phyloP scores from a whole-genome alignment of 2,329 filamentous ascomycete species.

The Trichophyton rubrum region DNA sequence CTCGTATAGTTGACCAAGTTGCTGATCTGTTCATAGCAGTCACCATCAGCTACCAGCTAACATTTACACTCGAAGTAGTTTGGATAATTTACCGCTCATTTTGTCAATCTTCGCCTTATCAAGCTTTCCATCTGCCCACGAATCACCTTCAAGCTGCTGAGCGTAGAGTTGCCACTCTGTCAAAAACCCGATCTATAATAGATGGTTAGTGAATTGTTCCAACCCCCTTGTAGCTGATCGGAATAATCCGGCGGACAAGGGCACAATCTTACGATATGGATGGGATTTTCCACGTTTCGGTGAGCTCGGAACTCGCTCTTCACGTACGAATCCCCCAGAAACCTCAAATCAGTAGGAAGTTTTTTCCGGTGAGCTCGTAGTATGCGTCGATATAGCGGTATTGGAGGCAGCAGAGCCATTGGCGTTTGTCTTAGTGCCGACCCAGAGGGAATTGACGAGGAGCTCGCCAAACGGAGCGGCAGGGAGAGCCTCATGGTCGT shows the following conservation, averaged over 20 bases:
- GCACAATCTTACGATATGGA: conserved; percentile 58
- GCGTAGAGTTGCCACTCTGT: conserved; percentile 95
- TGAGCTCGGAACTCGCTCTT: conserved; percentile 87
- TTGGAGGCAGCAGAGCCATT: conserved; percentile 68
- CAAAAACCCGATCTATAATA: conserved; percentile 71
- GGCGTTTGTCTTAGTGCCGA: conserved; percentile 35
- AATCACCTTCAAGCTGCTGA: conserved; percentile 76
- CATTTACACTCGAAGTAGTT: background rate
- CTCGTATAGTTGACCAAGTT: conserved; percentile 86
- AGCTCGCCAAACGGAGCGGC: conserved; percentile 30
- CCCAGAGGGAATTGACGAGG: conserved; percentile 29
- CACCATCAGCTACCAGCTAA: background rate
- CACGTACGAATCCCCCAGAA: conserved; percentile 84
- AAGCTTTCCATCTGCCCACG: conserved; percentile 73
- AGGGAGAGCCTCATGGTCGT: conserved; percentile 24
- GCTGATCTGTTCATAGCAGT: conserved; percentile 54
- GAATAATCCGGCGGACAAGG: background rate
- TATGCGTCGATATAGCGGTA: conserved; percentile 78
- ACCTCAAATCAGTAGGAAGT: conserved; percentile 57
- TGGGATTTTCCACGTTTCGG: conserved; percentile 70
- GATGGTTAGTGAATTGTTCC: background rate
- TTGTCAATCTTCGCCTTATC: conserved; percentile 76
- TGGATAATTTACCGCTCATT: conserved; percentile 64
- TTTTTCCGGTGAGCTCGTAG: conserved; percentile 69
- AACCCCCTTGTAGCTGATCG: background rate